These are phyloP conservation scores for Ophiosphaerella korrae DNA, from an alignment of 2,329 filamentous ascomycete species.

Conservation along the genomic window DNA sequence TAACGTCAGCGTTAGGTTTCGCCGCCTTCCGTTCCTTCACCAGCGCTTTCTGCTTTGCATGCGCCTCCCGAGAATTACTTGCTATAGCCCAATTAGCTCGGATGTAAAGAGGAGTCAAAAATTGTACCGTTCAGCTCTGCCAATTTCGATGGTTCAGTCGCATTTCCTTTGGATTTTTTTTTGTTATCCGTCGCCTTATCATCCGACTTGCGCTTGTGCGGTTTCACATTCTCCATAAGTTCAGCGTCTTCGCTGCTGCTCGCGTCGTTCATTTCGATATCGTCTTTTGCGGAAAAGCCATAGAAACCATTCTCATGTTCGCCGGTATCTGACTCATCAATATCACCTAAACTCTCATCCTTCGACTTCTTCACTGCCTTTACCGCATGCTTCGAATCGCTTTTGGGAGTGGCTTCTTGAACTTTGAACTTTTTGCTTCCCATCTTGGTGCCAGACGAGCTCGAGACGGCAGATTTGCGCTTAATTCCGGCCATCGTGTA, in stretches of 20 bases:
- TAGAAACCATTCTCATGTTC: slow-evolving; percentile 45
- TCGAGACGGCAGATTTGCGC: slow-evolving; percentile 31
- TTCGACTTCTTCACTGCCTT: slow-evolving; percentile 36
- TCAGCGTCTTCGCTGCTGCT: slow-evolving; percentile 21
- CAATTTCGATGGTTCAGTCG: slow-evolving; percentile 23
- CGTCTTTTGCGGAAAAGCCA: slow-evolving; percentile 39
- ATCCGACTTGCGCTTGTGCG: slow-evolving; percentile 24
- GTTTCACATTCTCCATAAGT: slow-evolving; percentile 14
- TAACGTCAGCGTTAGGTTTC: slow-evolving; percentile 89
- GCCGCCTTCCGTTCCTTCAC: slow-evolving; percentile 86
- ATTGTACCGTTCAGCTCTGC: slow-evolving; percentile 36
- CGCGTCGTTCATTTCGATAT: slow-evolving; percentile 28
- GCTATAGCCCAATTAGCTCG: slow-evolving; percentile 50
- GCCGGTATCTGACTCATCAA: slow-evolving; percentile 44
- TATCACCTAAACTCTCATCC: slow-evolving; percentile 34
- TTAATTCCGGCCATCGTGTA: slow-evolving; percentile 45
- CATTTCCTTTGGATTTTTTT: slow-evolving; percentile 30
- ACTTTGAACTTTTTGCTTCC: slow-evolving; percentile 49
- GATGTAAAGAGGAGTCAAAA: neutral
- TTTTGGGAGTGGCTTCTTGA: slow-evolving; percentile 39
- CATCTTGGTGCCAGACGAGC: slow-evolving; percentile 23
- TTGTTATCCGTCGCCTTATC: slow-evolving; percentile 26
- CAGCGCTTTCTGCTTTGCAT: slow-evolving; percentile 89
- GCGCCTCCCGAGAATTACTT: slow-evolving; percentile 80
- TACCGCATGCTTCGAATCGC: slow-evolving; percentile 29